Percentiles rank a stretch among this genome's conserved stretches.
Evolutionary conservation across 768 basidiomycete genomes (phyloP).

Genomic region (Leccinum obscurum): DNA sequence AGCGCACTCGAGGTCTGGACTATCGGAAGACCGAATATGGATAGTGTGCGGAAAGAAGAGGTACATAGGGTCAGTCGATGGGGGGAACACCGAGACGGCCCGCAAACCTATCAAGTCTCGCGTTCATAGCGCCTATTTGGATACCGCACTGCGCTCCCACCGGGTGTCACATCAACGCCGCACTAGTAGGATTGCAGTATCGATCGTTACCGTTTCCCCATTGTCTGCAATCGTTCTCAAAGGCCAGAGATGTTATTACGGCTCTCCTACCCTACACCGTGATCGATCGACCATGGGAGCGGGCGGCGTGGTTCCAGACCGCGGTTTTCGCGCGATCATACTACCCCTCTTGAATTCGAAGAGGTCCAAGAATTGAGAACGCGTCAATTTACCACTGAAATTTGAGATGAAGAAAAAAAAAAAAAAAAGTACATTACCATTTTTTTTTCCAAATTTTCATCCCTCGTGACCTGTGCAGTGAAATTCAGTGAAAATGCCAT

Average conservation of each 20-base stretch:
- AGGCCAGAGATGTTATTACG: not conserved
- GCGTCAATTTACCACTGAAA: not conserved
- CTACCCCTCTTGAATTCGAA: not conserved
- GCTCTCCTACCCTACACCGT: not conserved
- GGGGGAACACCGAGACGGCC: not conserved
- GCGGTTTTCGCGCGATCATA: not conserved
- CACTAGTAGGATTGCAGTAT: conserved; percentile 4
- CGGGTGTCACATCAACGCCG: conserved; percentile 4
- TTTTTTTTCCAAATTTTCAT: not conserved
- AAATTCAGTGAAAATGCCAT: not conserved
- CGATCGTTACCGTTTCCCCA: conserved; percentile 1
- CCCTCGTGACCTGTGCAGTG: not conserved
- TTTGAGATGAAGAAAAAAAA: not conserved
- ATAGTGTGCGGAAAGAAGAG: not conserved
- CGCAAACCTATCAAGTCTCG: not conserved
- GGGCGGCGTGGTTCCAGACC: not conserved
- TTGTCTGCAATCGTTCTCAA: not conserved
- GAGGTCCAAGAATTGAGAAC: not conserved
- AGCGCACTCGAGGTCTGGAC: not conserved
- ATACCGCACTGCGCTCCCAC: conserved; percentile 7
- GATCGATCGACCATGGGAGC: not conserved
- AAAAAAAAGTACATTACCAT: not conserved
- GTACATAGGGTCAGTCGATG: not conserved
- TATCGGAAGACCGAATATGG: not conserved
- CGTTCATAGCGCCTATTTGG: conserved; percentile 19